Evolutionary conservation across 352 stramenopile genomes (phyloP), one percentile per base, ranked within the genome.

Genomic region (Globisporangium abappressorium): DNA sequence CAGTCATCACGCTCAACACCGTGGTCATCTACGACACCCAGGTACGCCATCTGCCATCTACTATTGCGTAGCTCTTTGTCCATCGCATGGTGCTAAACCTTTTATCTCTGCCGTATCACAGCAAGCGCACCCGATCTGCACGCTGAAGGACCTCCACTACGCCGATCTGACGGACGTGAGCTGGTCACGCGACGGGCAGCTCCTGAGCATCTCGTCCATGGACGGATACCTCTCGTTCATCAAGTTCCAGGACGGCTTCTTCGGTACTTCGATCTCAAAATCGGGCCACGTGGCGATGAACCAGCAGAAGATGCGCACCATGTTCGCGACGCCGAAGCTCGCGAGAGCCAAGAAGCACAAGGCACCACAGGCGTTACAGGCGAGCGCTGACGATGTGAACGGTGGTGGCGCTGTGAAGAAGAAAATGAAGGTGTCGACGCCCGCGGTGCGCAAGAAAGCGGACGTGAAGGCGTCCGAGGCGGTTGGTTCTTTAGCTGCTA

Each of bases 1-100:
- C 93, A 33, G 91, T 99, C 18, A 85, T 98, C 38, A 98, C 95
- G 30, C 81, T 97, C 38, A 93, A 98, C 62, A 86, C 87, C 0
- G 86, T 99, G 33, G 74, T 98, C n/a, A 85, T 99, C 64, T 98
- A 99, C 75, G 96, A 99, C 72, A 98, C 97, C 5, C 82, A 98
- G 83, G 84, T 93, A 70, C 34, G 49, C 47, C 20, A 24, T 43
- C 51, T 66, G n/a, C n/a, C 28, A 64, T 18, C 41, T 20, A 3
- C 22, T 26, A 59, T 56, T 1, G 34, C 9, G 33, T 53, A 5
- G 28, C 5, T 30, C 36, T 41, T 34, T 2, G n/a, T 18, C 49
- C 12, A 53, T 47, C 54, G 18, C 8, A 62, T 5, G 9, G 62
- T 2, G 18, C 33, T 56, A 3, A 53, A 18, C 38, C 18, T 18